Conservation (phyloP, 306 rosid species). For the Cicer arietinum region DNA sequence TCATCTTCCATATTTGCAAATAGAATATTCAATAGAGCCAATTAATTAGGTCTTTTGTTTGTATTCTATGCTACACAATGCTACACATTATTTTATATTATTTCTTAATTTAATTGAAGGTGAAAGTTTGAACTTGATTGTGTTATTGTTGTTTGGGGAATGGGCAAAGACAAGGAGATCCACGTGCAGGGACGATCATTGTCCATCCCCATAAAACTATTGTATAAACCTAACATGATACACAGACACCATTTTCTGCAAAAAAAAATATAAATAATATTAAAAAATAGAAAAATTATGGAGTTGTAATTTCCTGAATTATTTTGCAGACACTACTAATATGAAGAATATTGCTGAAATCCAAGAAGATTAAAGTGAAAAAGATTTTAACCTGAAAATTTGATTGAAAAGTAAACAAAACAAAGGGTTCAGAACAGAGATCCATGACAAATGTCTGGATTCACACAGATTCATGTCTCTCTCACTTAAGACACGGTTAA, state of each 20-base stretch:
- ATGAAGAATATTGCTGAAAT: conserved; percentile 54
- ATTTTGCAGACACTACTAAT: conserved; percentile 27
- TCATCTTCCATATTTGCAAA: conserved; percentile 28
- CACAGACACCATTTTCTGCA: conserved; percentile 46
- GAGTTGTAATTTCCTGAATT: conserved; percentile 38
- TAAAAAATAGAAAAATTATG: conserved; percentile 1
- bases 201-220: conserved; percentile 64
- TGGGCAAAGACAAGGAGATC: conserved; percentile 57
- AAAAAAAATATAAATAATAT: conserved; percentile 36
- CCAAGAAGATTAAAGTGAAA: conserved; percentile 28
- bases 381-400: conserved; percentile 7
- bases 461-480: conserved; percentile 60
- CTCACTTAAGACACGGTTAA: conserved; percentile 56
- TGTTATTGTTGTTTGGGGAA: conserved; percentile 58
- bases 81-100: conserved; percentile 35
- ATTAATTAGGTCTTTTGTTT: conserved; percentile 47
- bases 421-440: conserved; percentile 48
- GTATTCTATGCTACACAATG: conserved; percentile 30
- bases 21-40: conserved; percentile 30
- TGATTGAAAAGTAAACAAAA: conserved; percentile 53
- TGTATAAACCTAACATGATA: conserved; percentile 45
- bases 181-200: conserved; percentile 78
- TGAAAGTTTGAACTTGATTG: conserved; percentile 60
- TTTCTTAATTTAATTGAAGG: conserved; percentile 46
- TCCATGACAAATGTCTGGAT: conserved; percentile 50